phyloP scores from a whole-genome alignment of 129 eudicot species.

The Tanacetum coccineum region DNA sequence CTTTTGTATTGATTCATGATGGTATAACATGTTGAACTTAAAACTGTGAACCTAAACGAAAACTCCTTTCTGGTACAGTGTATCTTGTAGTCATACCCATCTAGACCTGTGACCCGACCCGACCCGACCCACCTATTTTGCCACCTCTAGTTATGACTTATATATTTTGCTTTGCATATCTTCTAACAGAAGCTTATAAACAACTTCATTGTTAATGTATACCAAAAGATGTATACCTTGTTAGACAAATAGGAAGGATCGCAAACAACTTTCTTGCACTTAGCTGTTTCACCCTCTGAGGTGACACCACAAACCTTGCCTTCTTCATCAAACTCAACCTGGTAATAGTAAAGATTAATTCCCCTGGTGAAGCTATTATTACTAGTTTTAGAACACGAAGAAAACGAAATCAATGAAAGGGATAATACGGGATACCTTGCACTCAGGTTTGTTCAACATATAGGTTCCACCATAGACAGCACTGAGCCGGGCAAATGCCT shows the following conservation, averaged over 20 bases:
- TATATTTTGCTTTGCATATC: conserved; percentile 7
- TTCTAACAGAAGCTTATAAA: not conserved
- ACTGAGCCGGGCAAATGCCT: conserved; percentile 98
- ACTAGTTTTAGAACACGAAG: not conserved
- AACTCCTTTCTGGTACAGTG: not conserved
- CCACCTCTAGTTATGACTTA: too few relatives aligned
- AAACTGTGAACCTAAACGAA: too few relatives aligned
- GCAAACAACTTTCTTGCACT: conserved; percentile 92
- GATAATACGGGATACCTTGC: conserved; percentile 60
- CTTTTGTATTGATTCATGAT: too few relatives aligned
- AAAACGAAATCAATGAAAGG: not conserved
- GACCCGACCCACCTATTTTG: too few relatives aligned
- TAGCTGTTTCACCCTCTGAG: conserved; percentile 88
- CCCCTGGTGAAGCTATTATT: not conserved
- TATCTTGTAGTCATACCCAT: not conserved
- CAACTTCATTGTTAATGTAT: not conserved
- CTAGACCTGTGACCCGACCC: too few relatives aligned
- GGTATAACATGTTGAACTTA: too few relatives aligned
- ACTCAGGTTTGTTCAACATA: conserved; percentile 90
- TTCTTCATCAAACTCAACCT: conserved; percentile 92
- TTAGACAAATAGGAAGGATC: conserved; percentile 82
- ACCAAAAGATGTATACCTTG: conserved; percentile 50
- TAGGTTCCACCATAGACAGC: conserved; percentile 99
- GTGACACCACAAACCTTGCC: conserved; percentile 86
- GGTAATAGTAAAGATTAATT: conserved; percentile 10